Evolutionary conservation across 192 early-diverging fungal genomes (phyloP).

Genomic region (Coemansia sp.): DNA sequence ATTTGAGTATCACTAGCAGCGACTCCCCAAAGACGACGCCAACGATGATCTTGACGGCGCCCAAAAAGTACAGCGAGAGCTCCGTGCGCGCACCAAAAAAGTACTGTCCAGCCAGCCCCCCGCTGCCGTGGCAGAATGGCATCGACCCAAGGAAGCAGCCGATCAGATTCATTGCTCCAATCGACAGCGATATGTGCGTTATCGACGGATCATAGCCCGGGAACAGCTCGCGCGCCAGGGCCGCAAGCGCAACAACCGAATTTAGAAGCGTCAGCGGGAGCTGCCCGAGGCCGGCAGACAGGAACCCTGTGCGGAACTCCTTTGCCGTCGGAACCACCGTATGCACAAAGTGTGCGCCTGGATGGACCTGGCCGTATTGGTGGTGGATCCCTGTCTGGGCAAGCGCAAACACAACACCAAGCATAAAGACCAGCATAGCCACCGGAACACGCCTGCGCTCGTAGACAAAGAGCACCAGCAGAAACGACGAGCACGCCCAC

Average conservation of each 20-base stretch:
- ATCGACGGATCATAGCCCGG: slow-evolving; percentile 58
- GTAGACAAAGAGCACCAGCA: slow-evolving; percentile 71
- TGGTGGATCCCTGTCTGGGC: slow-evolving; percentile 55
- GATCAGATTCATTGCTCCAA: slow-evolving; percentile 79
- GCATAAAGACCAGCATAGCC: slow-evolving; percentile 70
- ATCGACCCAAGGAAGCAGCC: slow-evolving; percentile 79
- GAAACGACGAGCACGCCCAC: slow-evolving; percentile 67
- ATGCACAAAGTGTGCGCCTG: slow-evolving; percentile 61
- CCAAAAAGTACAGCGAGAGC: slow-evolving; percentile 76
- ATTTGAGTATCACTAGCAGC: slow-evolving; percentile 65
- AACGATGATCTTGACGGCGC: slow-evolving; percentile 70
- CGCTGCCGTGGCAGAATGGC: slow-evolving; percentile 80
- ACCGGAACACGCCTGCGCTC: slow-evolving; percentile 61
- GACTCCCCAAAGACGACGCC: slow-evolving; percentile 85
- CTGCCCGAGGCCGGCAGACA: slow-evolving; percentile 82
- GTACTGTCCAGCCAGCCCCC: slow-evolving; percentile 93
- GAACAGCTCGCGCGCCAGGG: slow-evolving; percentile 80
- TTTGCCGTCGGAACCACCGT: slow-evolving; percentile 60
- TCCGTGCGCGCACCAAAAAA: slow-evolving; percentile 88
- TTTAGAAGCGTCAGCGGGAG: slow-evolving; percentile 84
- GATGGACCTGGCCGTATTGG: slow-evolving; percentile 41
- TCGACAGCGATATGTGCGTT: slow-evolving; percentile 59
- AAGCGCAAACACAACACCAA: slow-evolving; percentile 70
- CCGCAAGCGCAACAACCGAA: slow-evolving; percentile 78
- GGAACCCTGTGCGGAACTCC: slow-evolving; percentile 72